Percentiles rank a stretch among this genome's conserved stretches.
Evolutionary conservation across 352 stramenopile species (phyloP).

Genomic region (Peronospora belbahrii): DNA sequence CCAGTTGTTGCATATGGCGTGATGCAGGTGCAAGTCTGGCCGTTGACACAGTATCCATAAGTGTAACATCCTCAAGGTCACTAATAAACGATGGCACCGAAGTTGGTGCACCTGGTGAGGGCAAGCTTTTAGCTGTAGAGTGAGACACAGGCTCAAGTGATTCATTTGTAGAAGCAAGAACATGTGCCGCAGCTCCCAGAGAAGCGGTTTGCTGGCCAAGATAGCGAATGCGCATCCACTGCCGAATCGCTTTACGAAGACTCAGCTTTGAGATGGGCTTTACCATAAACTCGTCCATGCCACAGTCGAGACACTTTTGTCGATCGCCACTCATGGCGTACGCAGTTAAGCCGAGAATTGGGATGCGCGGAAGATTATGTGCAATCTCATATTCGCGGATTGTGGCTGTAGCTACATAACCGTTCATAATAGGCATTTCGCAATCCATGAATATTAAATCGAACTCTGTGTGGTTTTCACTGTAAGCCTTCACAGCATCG

Average conservation of each 20-base stretch:
- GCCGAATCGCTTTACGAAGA: constrained; percentile 44
- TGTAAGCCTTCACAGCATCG: constrained; percentile 49
- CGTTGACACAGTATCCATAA: constrained; percentile 16
- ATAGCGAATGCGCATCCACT: constrained; percentile 56
- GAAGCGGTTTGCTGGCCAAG: constrained; percentile 12
- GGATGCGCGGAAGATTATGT: constrained; percentile 39
- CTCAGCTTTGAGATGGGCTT: constrained; percentile 59
- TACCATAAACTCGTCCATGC: constrained; percentile 72
- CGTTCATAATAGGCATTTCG: constrained; percentile 74
- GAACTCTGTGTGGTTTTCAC: constrained; percentile 34
- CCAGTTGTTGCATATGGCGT: constrained; percentile 61
- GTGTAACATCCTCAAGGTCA: constrained; percentile 18
- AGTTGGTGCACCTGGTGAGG: constrained; percentile 13
- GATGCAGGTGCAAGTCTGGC: constrained; percentile 42
- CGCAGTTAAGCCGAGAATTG: constrained; percentile 50
- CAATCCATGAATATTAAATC: constrained; percentile 70
- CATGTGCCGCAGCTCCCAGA: constrained; percentile 1
- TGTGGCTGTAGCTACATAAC: constrained; percentile 43
- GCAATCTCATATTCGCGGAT: constrained; percentile 49
- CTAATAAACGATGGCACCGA: constrained; percentile 23
- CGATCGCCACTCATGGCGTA: constrained; percentile 60
- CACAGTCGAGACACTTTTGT: constrained; percentile 51
- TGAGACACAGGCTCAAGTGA: not conserved
- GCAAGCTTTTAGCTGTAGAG: constrained; percentile 3
- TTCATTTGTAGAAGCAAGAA: not conserved